Conservation (phyloP, 306 rosid genomes). For the Inga oerstediana region DNA sequence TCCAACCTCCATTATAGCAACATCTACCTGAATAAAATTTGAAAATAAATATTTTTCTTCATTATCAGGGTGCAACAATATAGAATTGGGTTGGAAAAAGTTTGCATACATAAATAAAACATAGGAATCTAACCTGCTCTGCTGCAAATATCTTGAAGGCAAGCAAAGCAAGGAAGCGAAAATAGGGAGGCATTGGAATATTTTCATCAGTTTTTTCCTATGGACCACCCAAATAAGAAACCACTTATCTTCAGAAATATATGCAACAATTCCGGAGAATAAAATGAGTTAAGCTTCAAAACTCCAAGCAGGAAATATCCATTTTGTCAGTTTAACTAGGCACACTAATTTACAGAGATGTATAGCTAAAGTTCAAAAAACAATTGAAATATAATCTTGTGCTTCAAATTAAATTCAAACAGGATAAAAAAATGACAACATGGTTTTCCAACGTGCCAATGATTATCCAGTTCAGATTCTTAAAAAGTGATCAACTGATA, state of each 20-base stretch:
- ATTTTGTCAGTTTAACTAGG: constrained; percentile 21
- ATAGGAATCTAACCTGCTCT: constrained; percentile 66
- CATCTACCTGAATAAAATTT: constrained; percentile 73
- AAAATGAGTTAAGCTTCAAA: constrained; percentile 22
- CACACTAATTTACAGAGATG: constrained; percentile 11
- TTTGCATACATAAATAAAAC: constrained; percentile 18
- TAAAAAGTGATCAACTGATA: background rate
- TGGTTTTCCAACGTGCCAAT: constrained; percentile 8
- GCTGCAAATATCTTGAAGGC: constrained; percentile 94
- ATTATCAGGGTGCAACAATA: background rate
- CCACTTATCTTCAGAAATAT: constrained; percentile 23
- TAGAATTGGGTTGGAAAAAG: constrained; percentile 23
- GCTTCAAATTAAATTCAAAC: constrained; percentile 22
- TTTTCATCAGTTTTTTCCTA: constrained; percentile 66
- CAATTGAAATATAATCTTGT: background rate
- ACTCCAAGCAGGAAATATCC: constrained; percentile 23
- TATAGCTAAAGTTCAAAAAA: constrained; percentile 16
- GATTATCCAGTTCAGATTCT: constrained; percentile 17
- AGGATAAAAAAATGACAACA: background rate
- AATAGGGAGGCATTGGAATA: constrained; percentile 88
- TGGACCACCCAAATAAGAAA: constrained; percentile 30
- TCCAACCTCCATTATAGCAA: constrained; percentile 93
- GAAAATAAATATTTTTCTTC: background rate
- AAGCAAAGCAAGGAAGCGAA: constrained; percentile 95
- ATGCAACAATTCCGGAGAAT: constrained; percentile 20